A percentile compares a stretch with the other conserved stretches of the same genome.
Conservation (phyloP, 2,329 filamentous ascomycete species). For the Colletotrichum trifolii region DNA sequence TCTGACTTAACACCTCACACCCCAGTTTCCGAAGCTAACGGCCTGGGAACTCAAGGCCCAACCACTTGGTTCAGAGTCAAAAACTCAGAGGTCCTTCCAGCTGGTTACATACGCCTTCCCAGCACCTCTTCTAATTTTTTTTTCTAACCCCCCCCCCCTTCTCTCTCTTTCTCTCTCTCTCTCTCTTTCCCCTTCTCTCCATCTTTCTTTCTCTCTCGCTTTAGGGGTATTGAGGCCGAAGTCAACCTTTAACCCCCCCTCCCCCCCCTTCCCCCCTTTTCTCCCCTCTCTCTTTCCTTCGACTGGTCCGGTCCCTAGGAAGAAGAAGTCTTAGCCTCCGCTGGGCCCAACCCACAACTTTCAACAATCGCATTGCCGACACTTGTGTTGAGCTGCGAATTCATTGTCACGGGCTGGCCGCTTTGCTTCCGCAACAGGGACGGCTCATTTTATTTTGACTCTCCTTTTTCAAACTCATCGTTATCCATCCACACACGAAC, state of each 20-base stretch:
- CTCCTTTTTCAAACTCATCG: no score
- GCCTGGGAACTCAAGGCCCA: constrained; percentile 27
- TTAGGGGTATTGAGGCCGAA: not conserved
- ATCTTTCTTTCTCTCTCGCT: not conserved
- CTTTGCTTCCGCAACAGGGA: no score
- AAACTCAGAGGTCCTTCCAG: constrained; percentile 31
- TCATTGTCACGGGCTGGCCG: no score
- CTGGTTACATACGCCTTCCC: constrained; percentile 4
- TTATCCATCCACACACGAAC: no score
- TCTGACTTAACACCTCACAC: not conserved
- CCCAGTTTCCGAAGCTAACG: constrained; percentile 31
- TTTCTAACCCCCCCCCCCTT: not conserved
- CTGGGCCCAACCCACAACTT: no score
- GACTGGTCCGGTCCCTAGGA: no score
- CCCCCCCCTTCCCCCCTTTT: not conserved
- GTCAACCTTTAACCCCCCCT: not conserved
- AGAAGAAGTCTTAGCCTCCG: no score
- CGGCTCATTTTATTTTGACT: no score
- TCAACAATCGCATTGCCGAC: no score
- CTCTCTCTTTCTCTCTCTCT: not conserved
- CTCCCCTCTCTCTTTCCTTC: not conserved
- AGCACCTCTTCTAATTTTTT: not conserved
- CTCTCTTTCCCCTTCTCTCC: not conserved
- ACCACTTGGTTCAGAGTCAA: constrained; percentile 34
- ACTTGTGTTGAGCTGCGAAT: no score